These are phyloP conservation scores for Sambucus nigra DNA, from an alignment of 129 eudicot genomes.

Conservation along the genomic window DNA sequence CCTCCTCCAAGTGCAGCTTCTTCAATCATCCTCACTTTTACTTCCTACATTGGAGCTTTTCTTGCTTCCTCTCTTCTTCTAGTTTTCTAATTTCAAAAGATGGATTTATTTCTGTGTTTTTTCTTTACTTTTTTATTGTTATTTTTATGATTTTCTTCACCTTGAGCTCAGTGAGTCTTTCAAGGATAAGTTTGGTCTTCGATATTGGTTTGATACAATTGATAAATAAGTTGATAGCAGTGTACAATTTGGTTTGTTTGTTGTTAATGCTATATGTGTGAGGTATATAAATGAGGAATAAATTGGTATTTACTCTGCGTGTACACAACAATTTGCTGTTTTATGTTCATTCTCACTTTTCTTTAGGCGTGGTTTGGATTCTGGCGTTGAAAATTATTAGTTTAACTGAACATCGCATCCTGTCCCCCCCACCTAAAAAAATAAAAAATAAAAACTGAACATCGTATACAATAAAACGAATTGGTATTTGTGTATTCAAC, in stretches of 20 bases:
- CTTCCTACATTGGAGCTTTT: conserved; percentile 35
- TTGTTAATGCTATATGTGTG: conserved; percentile 17
- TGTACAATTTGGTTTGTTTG: conserved; percentile 1
- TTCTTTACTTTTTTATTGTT: conserved; percentile 2
- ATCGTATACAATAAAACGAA: no score
- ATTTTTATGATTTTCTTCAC: conserved; percentile 2
- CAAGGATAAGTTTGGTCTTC: neutral
- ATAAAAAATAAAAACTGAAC: no score
- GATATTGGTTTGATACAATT: conserved; percentile 12
- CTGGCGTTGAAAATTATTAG: no score
- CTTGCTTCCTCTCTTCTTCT: conserved; percentile 41
- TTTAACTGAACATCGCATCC: no score
- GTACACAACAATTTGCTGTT: neutral
- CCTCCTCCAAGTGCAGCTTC: conserved; percentile 39
- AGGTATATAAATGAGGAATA: conserved; percentile 19
- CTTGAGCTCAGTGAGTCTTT: neutral
- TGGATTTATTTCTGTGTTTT: neutral
- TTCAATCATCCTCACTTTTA: conserved; percentile 15
- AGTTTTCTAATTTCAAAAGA: conserved; percentile 35
- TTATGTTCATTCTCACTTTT: conserved; percentile 3
- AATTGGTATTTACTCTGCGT: conserved; percentile 5
- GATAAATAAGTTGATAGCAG: conserved; percentile 23
- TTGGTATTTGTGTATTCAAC: no score
- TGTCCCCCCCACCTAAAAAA: no score
- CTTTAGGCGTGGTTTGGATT: no score